These are phyloP conservation scores for Nitzschia inconspicua DNA, from an alignment of 108 stramenopile species.

Conservation along the genomic window DNA sequence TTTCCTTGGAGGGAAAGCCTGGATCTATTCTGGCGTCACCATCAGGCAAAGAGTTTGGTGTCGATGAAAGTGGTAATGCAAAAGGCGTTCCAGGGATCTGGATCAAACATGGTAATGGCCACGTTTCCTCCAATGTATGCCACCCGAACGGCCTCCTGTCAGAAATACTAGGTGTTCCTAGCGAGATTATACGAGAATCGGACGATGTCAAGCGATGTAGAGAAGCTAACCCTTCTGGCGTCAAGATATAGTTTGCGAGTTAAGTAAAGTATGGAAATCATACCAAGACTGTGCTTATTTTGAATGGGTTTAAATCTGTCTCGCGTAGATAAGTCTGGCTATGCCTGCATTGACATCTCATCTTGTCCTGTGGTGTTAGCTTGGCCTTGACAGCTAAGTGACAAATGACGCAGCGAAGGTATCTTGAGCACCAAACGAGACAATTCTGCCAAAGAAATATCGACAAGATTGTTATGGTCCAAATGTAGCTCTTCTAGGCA, in stretches of 20 bases:
- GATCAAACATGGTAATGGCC: too few species aligned
- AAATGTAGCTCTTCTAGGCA: neutral
- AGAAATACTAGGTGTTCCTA: too few species aligned
- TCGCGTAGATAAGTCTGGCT: too few species aligned
- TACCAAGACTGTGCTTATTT: too few species aligned
- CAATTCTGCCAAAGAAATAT: neutral
- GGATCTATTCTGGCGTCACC: constrained; percentile 8
- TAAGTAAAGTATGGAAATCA: constrained; percentile 4
- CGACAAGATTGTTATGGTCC: neutral
- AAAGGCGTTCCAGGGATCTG: constrained; percentile 18
- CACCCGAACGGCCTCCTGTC: too few species aligned
- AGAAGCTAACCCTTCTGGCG: too few species aligned
- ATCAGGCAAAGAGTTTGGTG: constrained; percentile 6
- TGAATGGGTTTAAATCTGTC: too few species aligned
- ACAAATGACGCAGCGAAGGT: neutral
- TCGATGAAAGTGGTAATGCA: neutral
- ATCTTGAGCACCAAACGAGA: neutral
- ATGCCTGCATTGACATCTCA: too few species aligned
- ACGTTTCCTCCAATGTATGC: too few species aligned
- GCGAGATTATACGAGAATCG: too few species aligned
- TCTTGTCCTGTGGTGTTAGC: neutral
- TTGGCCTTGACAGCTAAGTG: neutral
- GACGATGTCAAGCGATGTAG: too few species aligned
- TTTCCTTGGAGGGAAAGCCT: constrained; percentile 7
- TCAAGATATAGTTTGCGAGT: too few species aligned